Percentiles rank a stretch among this genome's conserved stretches.
These are phyloP conservation scores for Rickenella mellea DNA, from an alignment of 768 basidiomycete species.

Conservation along the genomic window DNA sequence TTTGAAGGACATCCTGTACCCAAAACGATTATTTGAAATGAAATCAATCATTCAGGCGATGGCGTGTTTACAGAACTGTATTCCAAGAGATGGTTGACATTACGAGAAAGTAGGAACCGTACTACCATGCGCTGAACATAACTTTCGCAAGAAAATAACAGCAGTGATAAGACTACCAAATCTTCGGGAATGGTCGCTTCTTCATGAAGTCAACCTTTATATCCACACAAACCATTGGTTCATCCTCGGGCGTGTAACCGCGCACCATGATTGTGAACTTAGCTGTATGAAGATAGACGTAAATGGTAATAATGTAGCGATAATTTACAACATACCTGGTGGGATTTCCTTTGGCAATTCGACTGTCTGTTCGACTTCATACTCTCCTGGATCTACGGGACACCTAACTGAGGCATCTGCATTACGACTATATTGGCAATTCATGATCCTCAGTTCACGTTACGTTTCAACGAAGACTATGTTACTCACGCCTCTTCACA, in stretches of 20 bases:
- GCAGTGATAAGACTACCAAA: neutral
- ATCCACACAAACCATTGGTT: constrained; percentile 71
- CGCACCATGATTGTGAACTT: constrained; percentile 68
- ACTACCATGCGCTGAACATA: no score
- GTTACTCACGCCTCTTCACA: constrained; percentile 87
- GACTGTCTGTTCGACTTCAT: constrained; percentile 77
- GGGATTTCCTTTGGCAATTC: constrained; percentile 89
- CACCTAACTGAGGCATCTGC: constrained; percentile 75
- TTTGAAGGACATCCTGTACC: no score
- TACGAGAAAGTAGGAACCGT: no score
- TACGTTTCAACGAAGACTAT: constrained; percentile 1
- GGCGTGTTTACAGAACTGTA: no score
- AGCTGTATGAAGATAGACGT: constrained; percentile 38
- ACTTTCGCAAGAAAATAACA: neutral
- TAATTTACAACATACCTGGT: constrained; percentile 33
- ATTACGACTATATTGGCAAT: constrained; percentile 46
- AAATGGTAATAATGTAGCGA: constrained; percentile 1
- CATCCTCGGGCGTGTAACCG: constrained; percentile 65
- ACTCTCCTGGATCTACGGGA: constrained; percentile 64
- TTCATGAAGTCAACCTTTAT: constrained; percentile 69
- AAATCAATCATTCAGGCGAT: no score
- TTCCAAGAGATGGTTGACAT: no score
- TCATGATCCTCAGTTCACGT: constrained; percentile 3
- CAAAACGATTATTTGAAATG: no score
- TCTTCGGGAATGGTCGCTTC: constrained; percentile 18